phyloP scores from a whole-genome alignment of 345 rosid species.

The Geranium rotundifolium region DNA sequence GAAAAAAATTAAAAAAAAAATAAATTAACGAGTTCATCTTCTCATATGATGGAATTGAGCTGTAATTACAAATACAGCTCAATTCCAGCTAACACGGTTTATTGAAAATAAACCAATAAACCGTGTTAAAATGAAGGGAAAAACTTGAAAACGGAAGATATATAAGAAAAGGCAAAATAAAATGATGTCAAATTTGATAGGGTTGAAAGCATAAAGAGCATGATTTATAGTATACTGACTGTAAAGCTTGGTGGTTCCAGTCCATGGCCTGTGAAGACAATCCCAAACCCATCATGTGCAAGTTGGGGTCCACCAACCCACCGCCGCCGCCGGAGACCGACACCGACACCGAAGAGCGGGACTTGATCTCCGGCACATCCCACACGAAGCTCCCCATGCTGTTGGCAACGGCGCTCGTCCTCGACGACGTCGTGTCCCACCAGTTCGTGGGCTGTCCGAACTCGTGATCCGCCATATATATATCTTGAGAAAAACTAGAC shows the following conservation, averaged over 20 bases:
- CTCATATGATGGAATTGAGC: too few species aligned
- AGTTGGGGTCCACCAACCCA: conserved; percentile 21
- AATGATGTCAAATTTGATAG: too few species aligned
- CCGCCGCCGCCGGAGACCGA: conserved; percentile 23
- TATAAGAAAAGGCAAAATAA: too few species aligned
- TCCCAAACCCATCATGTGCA: conserved; percentile 81
- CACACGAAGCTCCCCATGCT: conserved; percentile 43
- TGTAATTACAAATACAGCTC: too few species aligned
- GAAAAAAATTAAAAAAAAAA: too few species aligned
- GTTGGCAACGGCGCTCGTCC: conserved; percentile 38
- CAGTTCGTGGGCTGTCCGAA: conserved; percentile 22
- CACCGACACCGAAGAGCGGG: conserved; percentile 47
- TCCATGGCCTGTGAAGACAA: conserved; percentile 78
- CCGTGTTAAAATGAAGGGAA: too few species aligned
- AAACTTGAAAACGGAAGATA: too few species aligned
- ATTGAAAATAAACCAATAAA: too few species aligned
- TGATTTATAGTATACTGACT: conserved; percentile 32
- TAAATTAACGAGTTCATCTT: too few species aligned
- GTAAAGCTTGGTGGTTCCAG: conserved; percentile 75
- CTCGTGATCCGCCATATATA: conserved; percentile 47
- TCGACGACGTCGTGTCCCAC: conserved; percentile 58
- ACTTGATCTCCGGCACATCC: conserved; percentile 40
- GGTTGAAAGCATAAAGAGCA: too few species aligned
- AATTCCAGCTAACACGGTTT: too few species aligned
- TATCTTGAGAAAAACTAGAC: too few species aligned